These are phyloP conservation scores for Chlorella sp. DNA, from an alignment of 139 green algal genomes.

Conservation along the genomic window DNA sequence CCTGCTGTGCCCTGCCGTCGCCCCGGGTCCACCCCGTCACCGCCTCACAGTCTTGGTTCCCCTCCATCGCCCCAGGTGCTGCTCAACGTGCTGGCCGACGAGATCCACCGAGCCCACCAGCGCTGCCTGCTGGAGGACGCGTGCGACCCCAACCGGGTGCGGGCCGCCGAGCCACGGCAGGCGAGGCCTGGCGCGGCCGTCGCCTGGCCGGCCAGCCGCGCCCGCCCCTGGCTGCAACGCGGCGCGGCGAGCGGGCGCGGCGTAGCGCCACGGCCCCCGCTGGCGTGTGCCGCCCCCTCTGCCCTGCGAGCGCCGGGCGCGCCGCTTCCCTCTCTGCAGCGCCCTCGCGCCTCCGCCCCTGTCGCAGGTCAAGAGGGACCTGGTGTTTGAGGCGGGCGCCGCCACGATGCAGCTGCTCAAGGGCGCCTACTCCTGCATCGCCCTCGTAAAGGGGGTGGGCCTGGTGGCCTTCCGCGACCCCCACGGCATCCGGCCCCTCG, in stretches of 20 bases:
- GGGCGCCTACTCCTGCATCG: constrained; percentile 94
- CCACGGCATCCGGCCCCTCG: constrained; percentile 93
- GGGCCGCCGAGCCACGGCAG: too few relatives aligned
- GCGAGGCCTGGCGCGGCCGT: too few relatives aligned
- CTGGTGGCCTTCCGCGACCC: constrained; percentile 97
- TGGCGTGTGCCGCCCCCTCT: too few relatives aligned
- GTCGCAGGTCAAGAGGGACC: constrained; percentile 67
- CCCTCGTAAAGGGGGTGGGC: constrained; percentile 90
- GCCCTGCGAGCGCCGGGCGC: too few relatives aligned
- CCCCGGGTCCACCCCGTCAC: too few relatives aligned
- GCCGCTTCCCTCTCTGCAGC: neutral
- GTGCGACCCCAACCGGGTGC: constrained; percentile 71
- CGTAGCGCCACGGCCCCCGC: too few relatives aligned
- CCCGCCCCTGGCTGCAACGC: too few relatives aligned
- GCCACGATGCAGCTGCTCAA: constrained; percentile 79
- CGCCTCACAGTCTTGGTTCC: too few relatives aligned
- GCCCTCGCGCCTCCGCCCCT: neutral
- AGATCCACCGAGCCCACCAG: constrained; percentile 93
- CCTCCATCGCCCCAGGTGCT: constrained; percentile 64
- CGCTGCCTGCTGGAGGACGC: constrained; percentile 65
- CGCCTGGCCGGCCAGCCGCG: too few relatives aligned
- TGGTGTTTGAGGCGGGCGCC: constrained; percentile 89
- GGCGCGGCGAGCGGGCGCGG: too few relatives aligned
- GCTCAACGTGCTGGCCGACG: constrained; percentile 96
- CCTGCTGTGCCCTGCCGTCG: too few relatives aligned